These are phyloP conservation scores for Monosporascus sp. DNA, from an alignment of 2,329 filamentous ascomycete genomes.

Conservation along the genomic window DNA sequence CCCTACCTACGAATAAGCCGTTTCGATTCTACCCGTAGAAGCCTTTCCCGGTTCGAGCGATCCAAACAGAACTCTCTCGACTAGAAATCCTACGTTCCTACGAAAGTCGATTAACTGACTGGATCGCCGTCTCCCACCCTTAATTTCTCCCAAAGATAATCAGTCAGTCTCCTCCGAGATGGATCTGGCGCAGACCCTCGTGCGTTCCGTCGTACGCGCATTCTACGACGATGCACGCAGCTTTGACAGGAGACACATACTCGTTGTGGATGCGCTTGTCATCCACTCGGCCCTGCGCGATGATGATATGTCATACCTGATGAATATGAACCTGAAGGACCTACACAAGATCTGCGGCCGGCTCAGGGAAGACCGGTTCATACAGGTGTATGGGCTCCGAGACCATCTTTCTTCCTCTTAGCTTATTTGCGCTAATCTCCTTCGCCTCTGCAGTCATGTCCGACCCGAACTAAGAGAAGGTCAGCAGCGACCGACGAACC, in stretches of 20 bases:
- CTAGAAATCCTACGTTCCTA: too few species aligned
- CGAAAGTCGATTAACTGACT: neutral
- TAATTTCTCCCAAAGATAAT: neutral
- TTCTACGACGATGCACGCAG: conserved; percentile 64
- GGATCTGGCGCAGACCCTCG: conserved; percentile 65
- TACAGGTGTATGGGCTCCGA: conserved; percentile 61
- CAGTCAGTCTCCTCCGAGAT: conserved; percentile 22
- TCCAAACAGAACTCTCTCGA: too few species aligned
- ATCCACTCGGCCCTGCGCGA: conserved; percentile 75
- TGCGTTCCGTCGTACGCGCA: conserved; percentile 76
- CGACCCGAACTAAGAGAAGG: conserved; percentile 76
- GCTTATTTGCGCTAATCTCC: neutral
- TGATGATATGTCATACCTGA: conserved; percentile 79
- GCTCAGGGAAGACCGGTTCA: conserved; percentile 79
- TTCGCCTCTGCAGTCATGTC: conserved; percentile 48
- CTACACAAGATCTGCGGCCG: conserved; percentile 84
- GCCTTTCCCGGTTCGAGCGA: neutral
- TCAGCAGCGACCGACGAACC: conserved; percentile 73
- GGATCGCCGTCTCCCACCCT: neutral
- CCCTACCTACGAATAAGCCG: neutral
- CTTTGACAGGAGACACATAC: conserved; percentile 62
- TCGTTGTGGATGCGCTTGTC: conserved; percentile 73
- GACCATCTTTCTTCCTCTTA: neutral
- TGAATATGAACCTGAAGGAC: conserved; percentile 87
- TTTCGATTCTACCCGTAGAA: neutral